Conservation (phyloP, 78 protist genomes). For the slime mould (Dictyostelium discoideum) region DNA sequence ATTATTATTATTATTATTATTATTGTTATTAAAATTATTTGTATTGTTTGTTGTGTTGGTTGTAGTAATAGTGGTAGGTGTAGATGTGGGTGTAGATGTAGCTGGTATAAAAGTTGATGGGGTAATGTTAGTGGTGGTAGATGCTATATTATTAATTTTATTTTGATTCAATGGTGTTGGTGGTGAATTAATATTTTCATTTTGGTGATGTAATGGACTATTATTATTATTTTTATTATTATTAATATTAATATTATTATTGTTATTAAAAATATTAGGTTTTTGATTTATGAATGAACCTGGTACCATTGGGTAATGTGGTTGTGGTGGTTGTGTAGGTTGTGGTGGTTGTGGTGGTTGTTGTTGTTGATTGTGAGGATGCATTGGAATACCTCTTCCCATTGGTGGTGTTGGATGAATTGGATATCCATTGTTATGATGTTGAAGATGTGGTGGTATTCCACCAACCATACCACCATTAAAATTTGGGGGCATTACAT, state of each 20-base stretch:
- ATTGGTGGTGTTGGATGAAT: slow-evolving; percentile 2
- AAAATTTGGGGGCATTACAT: neutral
- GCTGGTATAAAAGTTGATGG: neutral
- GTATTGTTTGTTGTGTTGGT: neutral
- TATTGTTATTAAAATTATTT: too few relatives aligned
- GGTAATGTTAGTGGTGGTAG: neutral
- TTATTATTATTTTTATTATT: too few relatives aligned
- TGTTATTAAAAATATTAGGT: neutral
- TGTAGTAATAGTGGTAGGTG: neutral
- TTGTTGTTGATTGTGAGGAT: neutral
- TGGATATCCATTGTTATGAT: neutral
- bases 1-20: too few relatives aligned
- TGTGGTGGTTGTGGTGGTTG: neutral
- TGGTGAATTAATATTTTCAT: neutral
- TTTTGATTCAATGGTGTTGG: neutral
- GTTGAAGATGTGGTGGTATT: neutral
- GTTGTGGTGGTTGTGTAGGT: neutral
- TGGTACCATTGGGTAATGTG: neutral
- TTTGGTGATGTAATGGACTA: neutral
- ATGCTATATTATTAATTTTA: neutral
- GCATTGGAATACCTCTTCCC: neutral
- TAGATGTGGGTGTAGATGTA: neutral
- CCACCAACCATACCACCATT: neutral
- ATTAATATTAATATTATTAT: neutral
- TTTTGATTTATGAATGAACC: neutral